Conservation (phyloP, 352 stramenopile genomes). For the Discostella stelligera region DNA sequence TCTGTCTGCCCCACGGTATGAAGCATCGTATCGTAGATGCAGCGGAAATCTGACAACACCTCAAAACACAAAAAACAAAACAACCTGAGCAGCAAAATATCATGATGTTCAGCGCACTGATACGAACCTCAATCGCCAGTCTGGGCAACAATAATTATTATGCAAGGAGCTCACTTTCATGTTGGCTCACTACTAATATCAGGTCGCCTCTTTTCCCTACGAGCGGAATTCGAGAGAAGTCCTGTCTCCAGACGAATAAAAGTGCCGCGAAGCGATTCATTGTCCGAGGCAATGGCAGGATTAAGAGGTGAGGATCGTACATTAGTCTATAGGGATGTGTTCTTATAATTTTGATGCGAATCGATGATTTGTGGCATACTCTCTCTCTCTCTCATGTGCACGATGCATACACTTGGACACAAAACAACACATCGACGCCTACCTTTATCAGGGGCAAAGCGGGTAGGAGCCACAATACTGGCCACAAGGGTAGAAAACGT, state of each 20-base stretch:
- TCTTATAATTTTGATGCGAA: conserved; percentile 11
- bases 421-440: no score
- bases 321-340: background rate
- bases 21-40: no score
- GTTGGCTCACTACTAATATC: background rate
- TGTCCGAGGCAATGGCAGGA: conserved; percentile 61
- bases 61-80: background rate
- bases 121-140: conserved; percentile 13
- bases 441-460: conserved; percentile 42
- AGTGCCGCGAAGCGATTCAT: conserved; percentile 69
- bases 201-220: conserved; percentile 7
- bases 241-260: conserved; percentile 67
- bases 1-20: no score
- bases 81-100: background rate
- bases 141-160: background rate
- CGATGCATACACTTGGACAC: no score
- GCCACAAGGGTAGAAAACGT: conserved; percentile 60
- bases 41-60: background rate
- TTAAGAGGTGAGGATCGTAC: conserved; percentile 58
- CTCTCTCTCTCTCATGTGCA: no score
- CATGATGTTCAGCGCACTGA: conserved; percentile 19
- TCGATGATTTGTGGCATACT: background rate
- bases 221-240: conserved; percentile 33
- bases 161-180: conserved; percentile 1
- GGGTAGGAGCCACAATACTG: conserved; percentile 72